phyloP scores from a whole-genome alignment of 768 basidiomycete species.

The Tulasnella sp. region DNA sequence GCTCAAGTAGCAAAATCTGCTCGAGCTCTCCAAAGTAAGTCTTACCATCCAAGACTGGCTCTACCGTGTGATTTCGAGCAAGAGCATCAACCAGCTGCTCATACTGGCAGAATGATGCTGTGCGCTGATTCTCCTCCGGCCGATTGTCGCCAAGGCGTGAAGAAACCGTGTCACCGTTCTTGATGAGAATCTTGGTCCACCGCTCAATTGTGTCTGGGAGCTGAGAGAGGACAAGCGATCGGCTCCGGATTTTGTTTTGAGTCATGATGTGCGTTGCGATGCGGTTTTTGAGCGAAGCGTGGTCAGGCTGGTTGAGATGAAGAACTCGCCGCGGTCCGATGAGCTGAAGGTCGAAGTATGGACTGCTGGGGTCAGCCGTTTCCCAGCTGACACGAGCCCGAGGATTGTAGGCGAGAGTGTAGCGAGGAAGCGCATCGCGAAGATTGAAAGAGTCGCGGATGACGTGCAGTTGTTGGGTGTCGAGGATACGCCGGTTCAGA shows the following conservation, averaged over 20 bases:
- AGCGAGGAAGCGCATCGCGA: neutral
- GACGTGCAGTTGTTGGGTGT: neutral
- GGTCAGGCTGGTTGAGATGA: neutral
- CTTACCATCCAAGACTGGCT: neutral
- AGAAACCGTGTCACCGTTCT: neutral
- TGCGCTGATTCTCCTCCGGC: neutral
- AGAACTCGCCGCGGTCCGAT: neutral
- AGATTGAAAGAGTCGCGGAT: neutral
- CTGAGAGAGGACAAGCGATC: neutral
- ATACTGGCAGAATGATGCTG: neutral
- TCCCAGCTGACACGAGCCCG: too few relatives aligned
- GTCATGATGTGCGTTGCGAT: neutral
- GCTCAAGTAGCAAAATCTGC: neutral
- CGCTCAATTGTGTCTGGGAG: neutral
- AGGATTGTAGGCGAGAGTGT: neutral
- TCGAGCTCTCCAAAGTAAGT: neutral
- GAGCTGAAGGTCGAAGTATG: neutral
- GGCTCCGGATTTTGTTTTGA: neutral
- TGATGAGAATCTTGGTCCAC: neutral
- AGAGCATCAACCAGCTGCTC: neutral
- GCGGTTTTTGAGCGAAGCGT: neutral
- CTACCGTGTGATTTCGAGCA: neutral
- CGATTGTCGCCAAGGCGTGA: neutral
- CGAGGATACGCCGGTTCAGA: neutral
- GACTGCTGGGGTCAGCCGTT: too few relatives aligned